Evolutionary conservation across 2,329 filamentous ascomycete genomes (phyloP).

Genomic region (Cyanodermella asteris): DNA sequence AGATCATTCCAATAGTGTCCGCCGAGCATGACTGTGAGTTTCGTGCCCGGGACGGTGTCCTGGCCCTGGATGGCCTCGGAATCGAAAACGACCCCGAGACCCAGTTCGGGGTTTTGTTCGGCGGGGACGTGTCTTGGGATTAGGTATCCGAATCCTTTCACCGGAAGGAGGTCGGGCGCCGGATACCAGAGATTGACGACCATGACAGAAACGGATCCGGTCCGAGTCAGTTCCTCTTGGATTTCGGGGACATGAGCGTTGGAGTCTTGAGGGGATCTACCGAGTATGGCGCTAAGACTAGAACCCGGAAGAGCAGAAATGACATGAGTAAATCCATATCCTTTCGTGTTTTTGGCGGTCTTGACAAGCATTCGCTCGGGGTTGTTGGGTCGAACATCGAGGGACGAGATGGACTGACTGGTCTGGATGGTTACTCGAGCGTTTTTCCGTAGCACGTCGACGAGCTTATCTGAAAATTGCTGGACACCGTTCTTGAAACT

Average conservation of each 20-base stretch:
- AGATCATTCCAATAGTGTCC: slow-evolving; percentile 73
- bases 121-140: slow-evolving; percentile 53
- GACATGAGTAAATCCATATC: slow-evolving; percentile 5
- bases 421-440: slow-evolving; percentile 39
- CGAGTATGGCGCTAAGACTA: slow-evolving; percentile 11
- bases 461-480: slow-evolving; percentile 34
- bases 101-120: slow-evolving; percentile 57
- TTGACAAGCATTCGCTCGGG: too few relatives aligned
- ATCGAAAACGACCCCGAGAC: slow-evolving; percentile 84
- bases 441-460: slow-evolving; percentile 25
- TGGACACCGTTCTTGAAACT: slow-evolving; percentile 36
- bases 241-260: slow-evolving; percentile 12
- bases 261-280: neutral
- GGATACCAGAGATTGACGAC: slow-evolving; percentile 78
- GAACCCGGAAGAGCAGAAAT: slow-evolving; percentile 10
- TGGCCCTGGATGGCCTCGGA: slow-evolving; percentile 39
- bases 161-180: slow-evolving; percentile 38
- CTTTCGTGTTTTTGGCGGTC: neutral
- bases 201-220: slow-evolving; percentile 60
- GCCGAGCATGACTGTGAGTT: slow-evolving; percentile 83
- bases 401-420: too few relatives aligned
- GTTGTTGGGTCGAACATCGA: too few relatives aligned
- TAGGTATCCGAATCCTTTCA: slow-evolving; percentile 72
- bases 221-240: slow-evolving; percentile 28
- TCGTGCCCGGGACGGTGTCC: slow-evolving; percentile 44